Evolutionary conservation across 2,329 filamentous ascomycete species (phyloP).

Genomic region (Thelonectria rubi): DNA sequence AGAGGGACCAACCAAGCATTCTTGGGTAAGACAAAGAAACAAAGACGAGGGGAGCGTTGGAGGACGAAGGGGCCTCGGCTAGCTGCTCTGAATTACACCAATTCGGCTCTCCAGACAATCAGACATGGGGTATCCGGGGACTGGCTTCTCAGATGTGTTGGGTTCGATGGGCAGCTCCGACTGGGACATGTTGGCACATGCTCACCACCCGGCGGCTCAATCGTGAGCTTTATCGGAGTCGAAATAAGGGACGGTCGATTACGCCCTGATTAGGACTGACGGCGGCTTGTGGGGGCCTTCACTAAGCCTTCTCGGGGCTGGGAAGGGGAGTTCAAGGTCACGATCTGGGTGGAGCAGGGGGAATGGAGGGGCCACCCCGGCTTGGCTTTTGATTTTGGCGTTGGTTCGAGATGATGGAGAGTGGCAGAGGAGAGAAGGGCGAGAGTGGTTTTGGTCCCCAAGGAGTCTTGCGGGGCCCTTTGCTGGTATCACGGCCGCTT

Average conservation of each 20-base stretch:
- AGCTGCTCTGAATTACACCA: not conserved
- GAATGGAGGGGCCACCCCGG: conserved; percentile 22
- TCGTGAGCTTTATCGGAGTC: conserved; percentile 11
- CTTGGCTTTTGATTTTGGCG: conserved; percentile 28
- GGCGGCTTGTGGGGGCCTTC: conserved; percentile 24
- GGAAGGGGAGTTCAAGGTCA: conserved; percentile 17
- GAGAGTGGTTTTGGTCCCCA: not conserved
- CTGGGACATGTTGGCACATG: too few species aligned
- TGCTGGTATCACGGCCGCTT: too few species aligned
- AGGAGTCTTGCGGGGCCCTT: too few species aligned
- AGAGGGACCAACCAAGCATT: not conserved
- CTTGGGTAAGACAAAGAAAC: not conserved
- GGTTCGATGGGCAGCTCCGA: not conserved
- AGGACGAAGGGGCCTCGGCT: conserved; percentile 2
- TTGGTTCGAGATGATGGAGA: not conserved
- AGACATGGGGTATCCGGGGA: not conserved
- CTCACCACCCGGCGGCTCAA: not conserved
- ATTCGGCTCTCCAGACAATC: conserved; percentile 14
- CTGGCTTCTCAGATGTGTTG: not conserved
- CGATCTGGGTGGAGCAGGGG: conserved; percentile 36
- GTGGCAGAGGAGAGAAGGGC: not conserved
- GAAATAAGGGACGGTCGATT: conserved; percentile 20
- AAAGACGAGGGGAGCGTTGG: not conserved
- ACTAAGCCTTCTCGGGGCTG: conserved; percentile 31
- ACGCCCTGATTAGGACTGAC: conserved; percentile 35